Percentiles rank a stretch among this genome's conserved stretches.
phyloP scores from a whole-genome alignment of 495 filamentous ascomycete genomes.

The Tuber calosporum region DNA sequence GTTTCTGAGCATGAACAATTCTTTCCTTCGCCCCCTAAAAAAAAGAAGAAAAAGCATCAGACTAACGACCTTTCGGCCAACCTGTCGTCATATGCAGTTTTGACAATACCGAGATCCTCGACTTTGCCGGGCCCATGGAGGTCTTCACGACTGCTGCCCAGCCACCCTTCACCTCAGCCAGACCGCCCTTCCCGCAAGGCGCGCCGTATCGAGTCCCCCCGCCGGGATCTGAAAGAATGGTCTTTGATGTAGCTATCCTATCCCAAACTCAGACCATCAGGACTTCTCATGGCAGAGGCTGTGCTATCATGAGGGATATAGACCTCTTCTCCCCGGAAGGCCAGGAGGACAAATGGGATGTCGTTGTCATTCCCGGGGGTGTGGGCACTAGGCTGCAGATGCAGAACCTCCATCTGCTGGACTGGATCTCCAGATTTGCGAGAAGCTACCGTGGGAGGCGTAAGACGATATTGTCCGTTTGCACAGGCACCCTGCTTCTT shows the following conservation, averaged over 20 bases:
- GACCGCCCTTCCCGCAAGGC: slow-evolving; percentile 1
- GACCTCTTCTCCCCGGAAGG: slow-evolving; percentile 24
- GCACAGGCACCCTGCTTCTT: slow-evolving; percentile 66
- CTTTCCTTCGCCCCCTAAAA: background rate
- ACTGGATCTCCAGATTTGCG: slow-evolving; percentile 20
- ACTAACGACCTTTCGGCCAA: slow-evolving; percentile 2
- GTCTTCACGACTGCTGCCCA: slow-evolving; percentile 20
- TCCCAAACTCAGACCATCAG: slow-evolving; percentile 18
- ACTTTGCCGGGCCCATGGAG: slow-evolving; percentile 24
- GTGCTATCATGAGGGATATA: slow-evolving; percentile 18
- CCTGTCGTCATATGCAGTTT: slow-evolving; percentile 8
- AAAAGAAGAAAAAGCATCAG: background rate
- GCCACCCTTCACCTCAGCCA: slow-evolving; percentile 9
- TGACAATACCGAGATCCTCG: slow-evolving; percentile 19
- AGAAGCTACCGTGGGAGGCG: slow-evolving; percentile 11
- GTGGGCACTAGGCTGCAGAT: slow-evolving; percentile 19
- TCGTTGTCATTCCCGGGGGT: slow-evolving; percentile 23
- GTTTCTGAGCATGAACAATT: background rate
- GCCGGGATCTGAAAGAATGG: slow-evolving; percentile 6
- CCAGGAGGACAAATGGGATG: slow-evolving; percentile 21
- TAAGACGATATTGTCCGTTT: slow-evolving; percentile 46
- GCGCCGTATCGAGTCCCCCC: background rate
- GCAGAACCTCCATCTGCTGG: slow-evolving; percentile 17
- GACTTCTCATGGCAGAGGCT: slow-evolving; percentile 26
- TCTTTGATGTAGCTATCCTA: slow-evolving; percentile 26